A percentile compares a stretch with the other conserved stretches of the same genome.
phyloP scores from a whole-genome alignment of 768 basidiomycete genomes.

The Cubamyces lactineus region DNA sequence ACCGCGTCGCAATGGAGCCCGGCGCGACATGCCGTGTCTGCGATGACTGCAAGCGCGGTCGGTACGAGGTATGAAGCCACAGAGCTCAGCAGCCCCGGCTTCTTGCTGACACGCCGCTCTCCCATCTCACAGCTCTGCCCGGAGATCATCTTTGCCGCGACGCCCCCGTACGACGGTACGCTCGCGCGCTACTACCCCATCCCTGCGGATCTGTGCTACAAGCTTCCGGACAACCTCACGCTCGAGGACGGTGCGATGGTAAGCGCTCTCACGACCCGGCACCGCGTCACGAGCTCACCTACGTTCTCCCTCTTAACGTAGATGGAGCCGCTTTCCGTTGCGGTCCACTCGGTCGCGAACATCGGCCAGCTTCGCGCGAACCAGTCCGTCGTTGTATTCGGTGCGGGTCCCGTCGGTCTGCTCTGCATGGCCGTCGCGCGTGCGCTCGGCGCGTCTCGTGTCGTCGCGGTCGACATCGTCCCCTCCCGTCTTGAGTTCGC shows the following conservation, averaged over 20 bases:
- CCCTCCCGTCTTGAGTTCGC: conserved; percentile 83
- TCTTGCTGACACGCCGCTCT: not conserved
- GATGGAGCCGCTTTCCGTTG: conserved; percentile 96
- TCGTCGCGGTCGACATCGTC: conserved; percentile 85
- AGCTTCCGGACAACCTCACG: conserved; percentile 79
- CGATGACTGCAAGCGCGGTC: conserved; percentile 81
- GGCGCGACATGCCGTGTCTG: conserved; percentile 86
- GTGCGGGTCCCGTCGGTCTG: conserved; percentile 87
- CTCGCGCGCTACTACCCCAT: conserved; percentile 84
- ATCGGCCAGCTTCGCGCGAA: conserved; percentile 73
- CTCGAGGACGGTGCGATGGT: conserved; percentile 97
- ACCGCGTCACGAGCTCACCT: conserved; percentile 2
- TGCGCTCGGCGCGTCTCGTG: conserved; percentile 82
- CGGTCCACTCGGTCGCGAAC: conserved; percentile 82
- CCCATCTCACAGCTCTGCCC: conserved; percentile 69
- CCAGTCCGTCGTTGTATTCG: conserved; percentile 82
- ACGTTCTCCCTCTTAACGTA: conserved; percentile 32
- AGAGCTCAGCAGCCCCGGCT: not conserved
- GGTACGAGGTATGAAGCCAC: conserved; percentile 63
- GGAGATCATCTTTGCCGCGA: conserved; percentile 87
- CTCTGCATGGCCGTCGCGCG: conserved; percentile 96
- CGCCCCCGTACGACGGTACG: conserved; percentile 93
- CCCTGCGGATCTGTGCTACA: conserved; percentile 83
- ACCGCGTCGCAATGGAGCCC: conserved; percentile 91
- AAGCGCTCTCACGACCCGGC: conserved; percentile 20